phyloP scores from a whole-genome alignment of 768 basidiomycete species.

The Ramaria rubella region DNA sequence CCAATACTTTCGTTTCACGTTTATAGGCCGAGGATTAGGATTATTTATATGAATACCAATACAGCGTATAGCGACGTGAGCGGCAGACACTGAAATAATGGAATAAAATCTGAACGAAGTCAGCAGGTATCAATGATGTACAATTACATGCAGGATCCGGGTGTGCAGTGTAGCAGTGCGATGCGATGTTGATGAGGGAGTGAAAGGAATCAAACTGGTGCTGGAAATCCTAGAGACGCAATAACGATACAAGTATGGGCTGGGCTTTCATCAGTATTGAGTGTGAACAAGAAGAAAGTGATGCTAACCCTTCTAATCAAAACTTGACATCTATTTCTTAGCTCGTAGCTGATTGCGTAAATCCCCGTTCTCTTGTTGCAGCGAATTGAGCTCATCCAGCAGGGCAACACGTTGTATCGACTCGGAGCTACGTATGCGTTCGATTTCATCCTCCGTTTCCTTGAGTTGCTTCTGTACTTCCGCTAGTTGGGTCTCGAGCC shows the following conservation, averaged over 20 bases:
- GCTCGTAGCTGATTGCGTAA: constrained; percentile 66
- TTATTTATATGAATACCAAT: too few species aligned
- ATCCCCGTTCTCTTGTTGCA: constrained; percentile 71
- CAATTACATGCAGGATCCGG: neutral
- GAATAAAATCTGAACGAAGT: neutral
- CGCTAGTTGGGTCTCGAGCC: constrained; percentile 57
- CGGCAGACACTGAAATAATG: neutral
- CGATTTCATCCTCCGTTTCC: constrained; percentile 60
- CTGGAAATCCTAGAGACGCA: neutral
- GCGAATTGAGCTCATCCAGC: constrained; percentile 80
- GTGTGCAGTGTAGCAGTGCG: neutral
- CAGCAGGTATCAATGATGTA: neutral
- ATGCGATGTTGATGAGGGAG: neutral
- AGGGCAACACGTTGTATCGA: constrained; percentile 77
- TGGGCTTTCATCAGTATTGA: neutral
- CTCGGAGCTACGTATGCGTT: constrained; percentile 60
- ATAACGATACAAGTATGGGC: neutral
- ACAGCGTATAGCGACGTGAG: too few species aligned
- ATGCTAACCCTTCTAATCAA: neutral
- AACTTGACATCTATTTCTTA: constrained; percentile 29
- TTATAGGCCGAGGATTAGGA: too few species aligned
- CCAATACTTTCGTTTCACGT: too few species aligned
- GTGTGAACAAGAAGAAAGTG: neutral
- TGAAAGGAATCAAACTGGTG: neutral
- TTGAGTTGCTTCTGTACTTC: constrained; percentile 57